A percentile compares a stretch with the other conserved stretches of the same genome.
phyloP scores from a whole-genome alignment of 768 basidiomycete species.

The Leccinum variicolor region DNA sequence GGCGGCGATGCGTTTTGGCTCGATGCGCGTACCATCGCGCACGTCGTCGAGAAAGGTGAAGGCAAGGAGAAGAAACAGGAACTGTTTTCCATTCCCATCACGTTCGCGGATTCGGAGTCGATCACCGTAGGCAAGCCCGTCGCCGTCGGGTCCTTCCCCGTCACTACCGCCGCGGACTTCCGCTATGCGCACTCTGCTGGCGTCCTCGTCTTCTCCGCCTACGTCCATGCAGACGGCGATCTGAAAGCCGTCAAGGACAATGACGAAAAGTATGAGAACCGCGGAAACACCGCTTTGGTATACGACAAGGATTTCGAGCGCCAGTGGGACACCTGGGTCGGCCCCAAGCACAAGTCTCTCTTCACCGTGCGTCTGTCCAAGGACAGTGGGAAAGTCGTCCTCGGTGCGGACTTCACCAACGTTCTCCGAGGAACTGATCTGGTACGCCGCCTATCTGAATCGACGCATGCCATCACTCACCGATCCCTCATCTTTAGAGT shows the following conservation, averaged over 20 bases:
- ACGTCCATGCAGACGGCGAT: slow-evolving; percentile 74
- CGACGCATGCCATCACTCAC: background rate
- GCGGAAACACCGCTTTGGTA: slow-evolving; percentile 69
- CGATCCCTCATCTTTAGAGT: slow-evolving; percentile 38
- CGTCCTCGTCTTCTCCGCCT: slow-evolving; percentile 79
- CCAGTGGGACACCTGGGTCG: slow-evolving; percentile 81
- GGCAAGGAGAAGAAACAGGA: slow-evolving; percentile 48
- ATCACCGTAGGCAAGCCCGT: slow-evolving; percentile 36
- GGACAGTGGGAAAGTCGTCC: slow-evolving; percentile 47
- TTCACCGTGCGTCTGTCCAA: slow-evolving; percentile 62
- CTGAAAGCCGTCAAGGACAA: slow-evolving; percentile 64
- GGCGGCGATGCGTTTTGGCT: slow-evolving; percentile 84
- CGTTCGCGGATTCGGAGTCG: slow-evolving; percentile 33
- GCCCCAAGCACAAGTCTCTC: slow-evolving; percentile 66
- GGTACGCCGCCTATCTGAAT: slow-evolving; percentile 40
- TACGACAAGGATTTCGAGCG: slow-evolving; percentile 67
- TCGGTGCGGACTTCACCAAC: slow-evolving; percentile 53
- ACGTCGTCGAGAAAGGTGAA: slow-evolving; percentile 52
- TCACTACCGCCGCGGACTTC: slow-evolving; percentile 68
- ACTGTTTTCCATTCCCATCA: slow-evolving; percentile 58
- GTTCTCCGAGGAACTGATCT: slow-evolving; percentile 66
- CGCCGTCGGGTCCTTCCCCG: slow-evolving; percentile 64
- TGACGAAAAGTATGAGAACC: slow-evolving; percentile 68
- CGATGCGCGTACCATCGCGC: slow-evolving; percentile 62
- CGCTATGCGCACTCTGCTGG: slow-evolving; percentile 54